Conservation (phyloP, 208 protist genomes). For the Leishmania mexicana region DNA sequence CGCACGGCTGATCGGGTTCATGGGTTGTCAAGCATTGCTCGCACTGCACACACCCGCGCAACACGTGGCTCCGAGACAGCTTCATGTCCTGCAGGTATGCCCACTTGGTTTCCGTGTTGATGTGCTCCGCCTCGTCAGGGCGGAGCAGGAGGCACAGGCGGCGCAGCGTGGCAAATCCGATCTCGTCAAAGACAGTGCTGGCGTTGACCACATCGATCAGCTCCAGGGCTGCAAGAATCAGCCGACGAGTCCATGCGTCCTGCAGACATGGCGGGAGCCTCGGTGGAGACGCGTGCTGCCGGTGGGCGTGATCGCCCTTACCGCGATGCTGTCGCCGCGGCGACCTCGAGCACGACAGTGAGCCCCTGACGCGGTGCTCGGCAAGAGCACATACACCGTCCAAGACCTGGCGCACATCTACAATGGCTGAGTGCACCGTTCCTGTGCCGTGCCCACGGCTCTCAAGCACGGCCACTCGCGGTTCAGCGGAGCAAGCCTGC, state of each 20-base stretch:
- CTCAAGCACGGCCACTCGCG: conserved; percentile 38
- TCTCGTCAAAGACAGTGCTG: conserved; percentile 74
- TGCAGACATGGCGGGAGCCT: conserved; percentile 14
- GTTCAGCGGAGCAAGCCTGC: conserved; percentile 40
- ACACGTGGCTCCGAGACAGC: conserved; percentile 50
- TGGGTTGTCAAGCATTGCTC: conserved; percentile 34
- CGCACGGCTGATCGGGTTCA: conserved; percentile 9
- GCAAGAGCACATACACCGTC: conserved; percentile 28
- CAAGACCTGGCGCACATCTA: conserved; percentile 27
- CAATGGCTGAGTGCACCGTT: conserved; percentile 45
- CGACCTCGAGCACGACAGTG: neutral
- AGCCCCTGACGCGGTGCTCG: conserved; percentile 18
- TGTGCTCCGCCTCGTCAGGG: conserved; percentile 48
- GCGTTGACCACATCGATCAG: conserved; percentile 66
- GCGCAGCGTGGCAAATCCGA: conserved; percentile 62
- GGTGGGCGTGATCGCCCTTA: neutral
- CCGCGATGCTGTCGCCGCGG: conserved; percentile 5
- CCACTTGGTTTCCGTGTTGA: conserved; percentile 67
- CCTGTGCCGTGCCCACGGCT: conserved; percentile 7
- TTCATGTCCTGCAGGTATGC: conserved; percentile 73
- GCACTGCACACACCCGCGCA: conserved; percentile 52
- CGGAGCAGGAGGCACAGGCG: conserved; percentile 59
- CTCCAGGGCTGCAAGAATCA: conserved; percentile 52
- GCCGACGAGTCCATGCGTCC: conserved; percentile 42
- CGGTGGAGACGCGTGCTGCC: neutral